Conservation (phyloP, 306 rosid species). For the Gillenia trifoliata region DNA sequence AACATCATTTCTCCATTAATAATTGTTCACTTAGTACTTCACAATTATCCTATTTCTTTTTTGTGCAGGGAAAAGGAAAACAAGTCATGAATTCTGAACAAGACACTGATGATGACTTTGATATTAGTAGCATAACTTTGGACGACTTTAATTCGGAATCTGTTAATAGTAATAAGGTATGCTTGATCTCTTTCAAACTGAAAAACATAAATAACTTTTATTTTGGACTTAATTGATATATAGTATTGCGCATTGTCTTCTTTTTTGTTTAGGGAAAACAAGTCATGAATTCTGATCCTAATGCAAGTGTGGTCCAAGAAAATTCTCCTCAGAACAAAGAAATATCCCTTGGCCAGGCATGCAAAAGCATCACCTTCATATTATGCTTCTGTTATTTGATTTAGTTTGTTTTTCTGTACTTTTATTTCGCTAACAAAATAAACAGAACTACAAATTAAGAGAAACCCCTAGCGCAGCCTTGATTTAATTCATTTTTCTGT, state of each 20-base stretch:
- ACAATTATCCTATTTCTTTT: not conserved
- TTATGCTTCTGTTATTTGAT: not conserved
- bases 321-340: constrained; percentile 1
- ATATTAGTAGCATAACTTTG: not conserved
- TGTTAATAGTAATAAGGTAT: not conserved
- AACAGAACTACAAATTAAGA: not conserved
- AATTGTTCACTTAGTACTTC: not conserved
- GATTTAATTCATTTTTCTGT: not conserved
- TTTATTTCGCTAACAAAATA: no score
- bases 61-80: not conserved
- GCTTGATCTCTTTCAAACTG: not conserved
- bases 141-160: not conserved
- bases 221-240: not conserved
- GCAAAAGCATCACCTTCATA: not conserved
- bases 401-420: no score
- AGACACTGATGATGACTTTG: not conserved
- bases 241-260: not conserved
- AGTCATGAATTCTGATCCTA: not conserved
- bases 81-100: not conserved
- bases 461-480: no score
- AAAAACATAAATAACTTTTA: not conserved
- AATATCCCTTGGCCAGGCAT: constrained; percentile 1
- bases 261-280: not conserved
- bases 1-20: not conserved
- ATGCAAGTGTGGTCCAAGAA: not conserved